Percentiles rank a stretch among this genome's conserved stretches.
Evolutionary conservation across 2,329 filamentous ascomycete species (phyloP).

Genomic region (Aciculosporium take): DNA sequence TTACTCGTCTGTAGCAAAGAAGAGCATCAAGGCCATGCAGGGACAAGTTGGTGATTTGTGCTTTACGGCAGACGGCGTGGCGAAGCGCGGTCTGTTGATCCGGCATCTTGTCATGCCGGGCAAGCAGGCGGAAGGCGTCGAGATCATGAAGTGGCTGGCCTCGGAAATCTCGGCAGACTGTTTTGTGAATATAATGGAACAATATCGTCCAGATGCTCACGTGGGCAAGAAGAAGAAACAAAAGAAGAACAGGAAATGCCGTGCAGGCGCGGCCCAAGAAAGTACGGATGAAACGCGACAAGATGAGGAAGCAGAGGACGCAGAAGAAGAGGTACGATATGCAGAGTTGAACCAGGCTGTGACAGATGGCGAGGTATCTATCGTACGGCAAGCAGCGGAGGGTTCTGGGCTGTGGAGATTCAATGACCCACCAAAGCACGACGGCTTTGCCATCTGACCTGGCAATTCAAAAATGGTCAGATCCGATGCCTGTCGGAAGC

Average conservation of each 20-base stretch:
- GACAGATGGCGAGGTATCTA: slow-evolving; percentile 45
- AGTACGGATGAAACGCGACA: no score
- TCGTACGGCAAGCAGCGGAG: slow-evolving; percentile 52
- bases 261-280: no score
- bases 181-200: slow-evolving; percentile 81
- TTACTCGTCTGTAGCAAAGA: slow-evolving; percentile 56
- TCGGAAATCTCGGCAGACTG: slow-evolving; percentile 57
- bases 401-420: slow-evolving; percentile 67
- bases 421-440: slow-evolving; percentile 45
- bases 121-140: slow-evolving; percentile 54
- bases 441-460: slow-evolving; percentile 33
- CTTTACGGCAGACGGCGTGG: slow-evolving; percentile 69
- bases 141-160: slow-evolving; percentile 66
- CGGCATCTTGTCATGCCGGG: slow-evolving; percentile 79
- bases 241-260: neutral
- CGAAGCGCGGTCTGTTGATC: slow-evolving; percentile 61
- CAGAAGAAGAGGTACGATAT: slow-evolving; percentile 41
- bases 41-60: slow-evolving; percentile 68
- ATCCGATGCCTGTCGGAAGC: neutral
- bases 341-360: slow-evolving; percentile 60
- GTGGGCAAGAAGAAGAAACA: slow-evolving; percentile 48
- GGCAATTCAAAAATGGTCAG: neutral
- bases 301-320: no score
- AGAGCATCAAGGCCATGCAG: slow-evolving; percentile 71
- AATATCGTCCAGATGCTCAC: slow-evolving; percentile 68